Evolutionary conservation across 371 early-diverging fungal species (phyloP), one percentile per base, ranked within the genome.

Genomic region (Mortierella polycephala): DNA sequence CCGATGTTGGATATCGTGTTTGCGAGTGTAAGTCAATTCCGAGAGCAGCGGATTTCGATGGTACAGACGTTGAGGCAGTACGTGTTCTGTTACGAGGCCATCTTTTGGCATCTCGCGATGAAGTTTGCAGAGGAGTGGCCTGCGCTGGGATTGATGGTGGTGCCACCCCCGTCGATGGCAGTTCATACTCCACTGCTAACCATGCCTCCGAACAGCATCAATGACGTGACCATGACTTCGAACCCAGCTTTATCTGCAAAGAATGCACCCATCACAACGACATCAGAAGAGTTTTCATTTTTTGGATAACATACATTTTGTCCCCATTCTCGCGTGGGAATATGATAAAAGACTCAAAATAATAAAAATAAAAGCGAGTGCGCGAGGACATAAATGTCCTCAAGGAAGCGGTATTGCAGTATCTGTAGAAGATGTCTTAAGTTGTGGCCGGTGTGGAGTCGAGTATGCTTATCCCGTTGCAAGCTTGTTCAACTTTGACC

Each of bases 11-110:
- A 94, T 81, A 71, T 87, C 50, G 71, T 95, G 18, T 86, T 85
- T 16, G 81, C 86, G 50, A 86, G 89, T 0, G 92, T 96, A 49
- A 86, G 88, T 20, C 76, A 83, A 18, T 88, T 95, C 71, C 84
- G 97, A 63, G 90, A 92, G 68, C 93, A 94, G 70, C 87, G 97
- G 14, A 82, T 96, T 46, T 87, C 88, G 57, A 91, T 94, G 90
- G 97, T 97, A 18, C 97, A 97, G 81, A 93, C 95, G 2, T 72
- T 91, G 55, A 85, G 92, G 59, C 97, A 97, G 83, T 96, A 91
- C 81, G 91, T 91, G 45, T 95, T 96, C 80, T 95, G 95, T 73
- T 95, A 96, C 79, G 96, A 96, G 72, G 95, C 95, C 4, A 85
- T 95, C 46, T 81, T 85, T 77, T 89, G 89, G 88, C 86, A 85